Conservation (phyloP, 805 yeast species). For the Yarrowia alimentaria region DNA sequence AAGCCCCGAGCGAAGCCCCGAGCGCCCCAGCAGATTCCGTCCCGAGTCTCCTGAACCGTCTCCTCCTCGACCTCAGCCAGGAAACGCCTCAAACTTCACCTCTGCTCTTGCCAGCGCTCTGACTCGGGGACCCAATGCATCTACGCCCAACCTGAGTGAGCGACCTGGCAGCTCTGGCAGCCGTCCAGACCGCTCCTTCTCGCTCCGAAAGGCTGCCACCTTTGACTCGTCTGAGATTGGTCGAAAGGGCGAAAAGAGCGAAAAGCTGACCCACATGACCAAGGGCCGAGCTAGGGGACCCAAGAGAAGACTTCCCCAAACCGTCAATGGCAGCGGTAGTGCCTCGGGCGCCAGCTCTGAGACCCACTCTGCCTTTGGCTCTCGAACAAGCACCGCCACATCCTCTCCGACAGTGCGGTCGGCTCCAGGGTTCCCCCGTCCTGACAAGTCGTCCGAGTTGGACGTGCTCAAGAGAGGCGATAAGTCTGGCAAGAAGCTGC, state of each 20-base stretch:
- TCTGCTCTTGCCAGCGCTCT: constrained; percentile 10
- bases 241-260: constrained; percentile 16
- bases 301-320: constrained; percentile 42
- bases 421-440: constrained; percentile 12
- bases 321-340: too few relatives aligned
- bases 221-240: constrained; percentile 30
- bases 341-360: not conserved
- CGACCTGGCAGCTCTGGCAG: not conserved
- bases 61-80: constrained; percentile 6
- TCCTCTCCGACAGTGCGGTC: constrained; percentile 8
- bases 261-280: constrained; percentile 37
- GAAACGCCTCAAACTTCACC: not conserved
- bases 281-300: constrained; percentile 44
- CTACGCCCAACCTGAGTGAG: not conserved
- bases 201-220: constrained; percentile 32
- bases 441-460: constrained; percentile 16
- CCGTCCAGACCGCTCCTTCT: not conserved
- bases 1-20: not conserved
- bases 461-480: constrained; percentile 22
- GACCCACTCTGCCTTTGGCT: not conserved
- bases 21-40: not conserved
- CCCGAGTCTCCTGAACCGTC: constrained; percentile 7
- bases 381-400: not conserved
- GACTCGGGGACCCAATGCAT: constrained; percentile 8
- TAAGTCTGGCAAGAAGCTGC: constrained; percentile 8